Conservation (phyloP, 805 yeast genomes). For the Sugiyamaella floridensis region DNA sequence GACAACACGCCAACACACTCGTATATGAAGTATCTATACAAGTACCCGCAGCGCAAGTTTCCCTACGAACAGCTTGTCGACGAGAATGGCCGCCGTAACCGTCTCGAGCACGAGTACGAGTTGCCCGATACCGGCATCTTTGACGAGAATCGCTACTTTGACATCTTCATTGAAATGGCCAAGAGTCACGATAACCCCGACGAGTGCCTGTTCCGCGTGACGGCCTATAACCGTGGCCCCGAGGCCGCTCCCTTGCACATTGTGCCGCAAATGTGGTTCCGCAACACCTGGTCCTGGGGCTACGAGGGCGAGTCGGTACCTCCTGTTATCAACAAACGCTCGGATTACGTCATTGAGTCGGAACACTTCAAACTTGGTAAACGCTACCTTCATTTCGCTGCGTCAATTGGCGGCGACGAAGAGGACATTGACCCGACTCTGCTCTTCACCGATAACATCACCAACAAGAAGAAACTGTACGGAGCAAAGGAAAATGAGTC, state of each 20-base stretch:
- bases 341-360: conserved; percentile 43
- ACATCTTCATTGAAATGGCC: conserved; percentile 84
- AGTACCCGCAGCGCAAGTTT: conserved; percentile 80
- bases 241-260: conserved; percentile 85
- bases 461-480: conserved; percentile 65
- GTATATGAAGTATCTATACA: conserved; percentile 84
- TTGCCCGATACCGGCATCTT: conserved; percentile 67
- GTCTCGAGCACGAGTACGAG: conserved; percentile 71
- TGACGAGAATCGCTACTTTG: conserved; percentile 68
- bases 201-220: conserved; percentile 72
- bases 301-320: conserved; percentile 21
- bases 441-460: conserved; percentile 84
- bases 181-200: conserved; percentile 76
- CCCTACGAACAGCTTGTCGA: conserved; percentile 72
- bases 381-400: conserved; percentile 63
- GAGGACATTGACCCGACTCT: conserved; percentile 67
- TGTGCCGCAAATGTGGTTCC: conserved; percentile 72
- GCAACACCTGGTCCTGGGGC: conserved; percentile 96
- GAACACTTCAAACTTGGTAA: conserved; percentile 65
- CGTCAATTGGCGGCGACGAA: conserved; percentile 65
- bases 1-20: conserved; percentile 93
- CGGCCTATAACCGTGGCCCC: conserved; percentile 79
- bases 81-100: conserved; percentile 58
- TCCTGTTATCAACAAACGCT: conserved; percentile 5
- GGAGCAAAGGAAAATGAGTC: conserved; percentile 45